Evolutionary conservation across 352 stramenopile species (phyloP), one percentile per base, ranked within the genome.

Genomic region (Globisporangium nodosum): DNA sequence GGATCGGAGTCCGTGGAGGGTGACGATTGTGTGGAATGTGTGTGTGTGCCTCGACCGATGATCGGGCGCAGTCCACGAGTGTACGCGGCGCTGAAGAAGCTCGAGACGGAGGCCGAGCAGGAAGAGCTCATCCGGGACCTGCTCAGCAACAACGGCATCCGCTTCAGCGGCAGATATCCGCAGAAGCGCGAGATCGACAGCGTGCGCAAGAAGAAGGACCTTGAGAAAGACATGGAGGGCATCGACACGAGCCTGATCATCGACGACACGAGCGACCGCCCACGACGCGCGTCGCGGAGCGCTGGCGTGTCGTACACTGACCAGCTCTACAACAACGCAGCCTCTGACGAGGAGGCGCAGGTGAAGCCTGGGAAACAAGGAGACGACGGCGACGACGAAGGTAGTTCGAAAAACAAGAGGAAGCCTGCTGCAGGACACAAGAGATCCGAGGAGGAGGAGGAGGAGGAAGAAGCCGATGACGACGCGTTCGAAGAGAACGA

Each of bases 181-280:
- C 77, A 72, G 33, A 81, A 76, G 50, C 64, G 67, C 11, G 85
- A 94, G 20, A 82, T 94, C 37, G 70, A 69, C 3, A 70, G 64
- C n/a, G 72, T 80, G 27, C 91, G 88, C 69, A 77, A 63, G 58
- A 93, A 91, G 63, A 70, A 73, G 11, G 76, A 75, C 6, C 70
- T 87, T 30, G 81, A 84, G 21, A 78, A 79, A 46, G 85, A 94
- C 46, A 58, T 93, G 33, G 85, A 94, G 49, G 85, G 84, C 13
- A 94, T 94, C 11, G 85, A 94, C 61, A 85, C 81, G 2, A 89
- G 71, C 24, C 60, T 90, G 15, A 94, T 94, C 61, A 88, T 94
- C 56, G 60, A 30, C 35, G 53, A 47, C 64, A 68, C 50, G 39
- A 72, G 18, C n/a, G 49, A 33, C n/a, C 53, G 54, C 1, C 43